Evolutionary conservation across 2,329 filamentous ascomycete genomes (phyloP), one percentile per base, ranked within the genome.

Genomic region (Hansfordia pulvinata): DNA sequence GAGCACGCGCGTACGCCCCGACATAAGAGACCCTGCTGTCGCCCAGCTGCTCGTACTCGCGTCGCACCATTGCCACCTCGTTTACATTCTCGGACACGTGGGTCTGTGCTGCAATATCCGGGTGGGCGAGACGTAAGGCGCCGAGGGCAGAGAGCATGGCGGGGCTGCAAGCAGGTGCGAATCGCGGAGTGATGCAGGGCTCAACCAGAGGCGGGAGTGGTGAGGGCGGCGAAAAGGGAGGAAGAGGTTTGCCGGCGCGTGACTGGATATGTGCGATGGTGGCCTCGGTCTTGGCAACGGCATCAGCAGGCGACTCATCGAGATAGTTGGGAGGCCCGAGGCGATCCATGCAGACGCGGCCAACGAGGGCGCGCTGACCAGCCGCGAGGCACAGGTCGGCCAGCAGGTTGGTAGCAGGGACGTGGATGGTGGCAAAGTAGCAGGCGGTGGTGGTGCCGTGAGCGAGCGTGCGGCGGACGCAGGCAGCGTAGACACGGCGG

Each of bases 351-450:
- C 86, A 94, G n/a, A 92, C 82, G 20, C 90, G 68, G 17, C 90
- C 90, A 20, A 98, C 70, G 37, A 96, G 81, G 6, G 90, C 90
- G 28, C 90, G 67, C 54, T 98, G 90, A 23, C 90, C 90, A 15
- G 70, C 58, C 1, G 56, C 47, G n/a, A 82, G 62, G 44, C 88
- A 94, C 11, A 94, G 69, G 36, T 83, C 73, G 1, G 86, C 81
- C 5, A 98, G 75, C 6, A 93, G 66, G 47, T 93, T 94, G n/a
- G 90, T 98, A 2, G 85, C 74, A 1, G 70, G 63, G 2, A 93
- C 80, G 48, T 93, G 76, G 35, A 84, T 74, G 15, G 90, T 96
- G 31, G 88, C 88, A 50, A 81, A 96, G 63, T 96, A 96, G n/a
- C 83, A 72, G 5, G 85, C 85, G 8, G 82, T 90, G 1, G 90